Base-by-base conservation (phyloP, 2,329 filamentous ascomycete species). In the Scedosporium dehoogii region DNA sequence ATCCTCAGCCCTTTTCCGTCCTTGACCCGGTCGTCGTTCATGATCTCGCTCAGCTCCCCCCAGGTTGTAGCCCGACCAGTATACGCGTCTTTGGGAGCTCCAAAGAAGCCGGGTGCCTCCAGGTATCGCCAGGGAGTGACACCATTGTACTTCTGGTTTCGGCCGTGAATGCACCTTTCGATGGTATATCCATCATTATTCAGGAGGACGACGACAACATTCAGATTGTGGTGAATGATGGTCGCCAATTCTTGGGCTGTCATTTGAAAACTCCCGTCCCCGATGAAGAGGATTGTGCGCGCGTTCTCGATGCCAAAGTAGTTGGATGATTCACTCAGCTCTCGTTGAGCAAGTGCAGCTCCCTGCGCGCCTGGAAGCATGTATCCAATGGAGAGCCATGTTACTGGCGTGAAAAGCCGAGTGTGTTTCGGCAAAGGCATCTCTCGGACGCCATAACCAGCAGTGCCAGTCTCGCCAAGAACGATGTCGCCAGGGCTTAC, bases 181-280 rank as follows among this genome's bases (percentile, higher is more conserved):
- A 96, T 94, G 9, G 91, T 94, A 76, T 90, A 96, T 9, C 92
- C 92, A 46, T 92, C 85, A 72, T 96, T 96, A 80, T 89, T 91
- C 67, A 96, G 88, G 65, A 94, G 80, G 72, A 96, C 93, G 65
- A 96, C 86, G 69, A 92, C 93, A 23, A 90, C 84, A 65, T 87
- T 86, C 63, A 96, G 78, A 25, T 83, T 80, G 64, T 90, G 86
- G 33, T 87, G 83, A 66, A 96, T 84, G 81, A 96, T 93, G 12
- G 91, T 94, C 73, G 86, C 89, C 66, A 96, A 72, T 74, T 94
- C 91, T 72, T 96, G 91, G 0, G 84, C 87, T 0, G 91, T 96
- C 63, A 96, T 80, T 72, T 96, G 91, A 74, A 96, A 87, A 63
- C 87, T 91, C 29, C 92, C 92, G 69, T 96, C 92, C 25, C 92